A percentile compares a stretch with the other conserved stretches of the same genome.
These are phyloP conservation scores for Stachybotrys chlorohalonatus DNA, from an alignment of 2,329 filamentous ascomycete species.

Conservation along the genomic window DNA sequence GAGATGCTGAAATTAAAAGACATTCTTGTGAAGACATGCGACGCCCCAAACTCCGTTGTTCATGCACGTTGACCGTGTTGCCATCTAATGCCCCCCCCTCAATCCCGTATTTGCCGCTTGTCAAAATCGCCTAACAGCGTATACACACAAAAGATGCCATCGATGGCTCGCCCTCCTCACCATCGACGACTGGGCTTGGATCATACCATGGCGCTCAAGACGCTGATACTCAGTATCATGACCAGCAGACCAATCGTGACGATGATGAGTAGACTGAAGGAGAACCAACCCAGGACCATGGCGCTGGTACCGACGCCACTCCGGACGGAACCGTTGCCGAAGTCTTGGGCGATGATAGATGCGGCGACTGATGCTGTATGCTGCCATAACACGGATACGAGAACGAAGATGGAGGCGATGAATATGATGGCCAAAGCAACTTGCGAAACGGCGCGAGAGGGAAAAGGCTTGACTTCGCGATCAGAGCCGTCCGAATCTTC, in stretches of 20 bases:
- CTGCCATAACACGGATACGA: conserved; percentile 77
- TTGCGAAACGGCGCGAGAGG: conserved; percentile 84
- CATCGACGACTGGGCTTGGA: conserved; percentile 3
- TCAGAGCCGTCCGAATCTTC: conserved; percentile 72
- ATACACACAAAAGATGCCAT: conserved; percentile 9
- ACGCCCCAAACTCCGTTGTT: conserved; percentile 22
- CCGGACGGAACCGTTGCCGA: conserved; percentile 80
- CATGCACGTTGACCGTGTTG: conserved; percentile 15
- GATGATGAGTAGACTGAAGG: conserved; percentile 84
- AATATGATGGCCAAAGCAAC: conserved; percentile 90
- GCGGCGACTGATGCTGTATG: conserved; percentile 96
- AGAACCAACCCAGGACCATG: conserved; percentile 98
- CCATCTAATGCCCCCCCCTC: conserved; percentile 11
- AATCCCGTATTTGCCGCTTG: conserved; percentile 3
- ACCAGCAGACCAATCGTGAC: conserved; percentile 91
- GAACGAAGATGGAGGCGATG: conserved; percentile 59
- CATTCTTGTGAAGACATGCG: neutral
- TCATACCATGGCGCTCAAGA: conserved; percentile 54
- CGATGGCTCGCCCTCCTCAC: conserved; percentile 1
- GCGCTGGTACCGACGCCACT: conserved; percentile 87
- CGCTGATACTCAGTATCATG: conserved; percentile 90
- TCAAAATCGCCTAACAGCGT: conserved; percentile 8
- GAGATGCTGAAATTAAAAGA: neutral
- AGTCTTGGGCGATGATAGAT: conserved; percentile 84
- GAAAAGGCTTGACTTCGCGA: conserved; percentile 88